Evolutionary conservation across 2,329 filamentous ascomycete genomes (phyloP), one percentile per base, ranked within the genome.

Genomic region (Aspergillus sojae): DNA sequence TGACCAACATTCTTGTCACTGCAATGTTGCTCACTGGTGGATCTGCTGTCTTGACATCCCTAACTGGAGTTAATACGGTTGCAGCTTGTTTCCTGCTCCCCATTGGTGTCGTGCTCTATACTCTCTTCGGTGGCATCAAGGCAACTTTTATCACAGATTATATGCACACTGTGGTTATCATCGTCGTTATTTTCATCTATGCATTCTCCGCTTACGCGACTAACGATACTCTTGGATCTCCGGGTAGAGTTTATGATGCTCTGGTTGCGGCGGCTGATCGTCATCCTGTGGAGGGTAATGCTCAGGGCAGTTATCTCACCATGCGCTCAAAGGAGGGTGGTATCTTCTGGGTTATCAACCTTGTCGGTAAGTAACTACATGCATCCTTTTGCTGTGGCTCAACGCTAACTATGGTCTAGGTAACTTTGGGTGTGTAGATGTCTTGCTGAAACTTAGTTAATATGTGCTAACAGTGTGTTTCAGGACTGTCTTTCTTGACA

Each of bases 261-360:
- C 82, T 97, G 3, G 84, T 90, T 0, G 82, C 89, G 53, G 92
- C 92, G 0, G 86, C 91, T 0, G 77, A 84, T 4, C 77, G 80
- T 5, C 91, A 95, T 68, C 93, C 93, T 0, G 90, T 96, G 1
- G 85, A 86, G 0, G 93, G 93, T 10, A 97, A 97, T 75, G 85
- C 88, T 0, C 85, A 88, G 9, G 93, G 93, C 16, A 93, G 89
- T 71, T 97, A 96, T 70, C 81, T 97, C 19, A 97, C 93, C 0
- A 96, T 97, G 93, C 83, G 86, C 62, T 93, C 90, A 1, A 87
- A 86, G 63, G 89, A 94, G 70, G 93, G 93, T 5, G 91, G 87
- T 46, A 91, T 95, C 62, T 96, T 96, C 83, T 96, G 96, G 77
- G 88, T 96, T 43, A 96, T 96, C 79, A 96, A 96, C 78, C 89